A percentile compares a stretch with the other conserved stretches of the same genome.
Conservation (phyloP, 352 stramenopile genomes). For the Pythium monospermum region DNA sequence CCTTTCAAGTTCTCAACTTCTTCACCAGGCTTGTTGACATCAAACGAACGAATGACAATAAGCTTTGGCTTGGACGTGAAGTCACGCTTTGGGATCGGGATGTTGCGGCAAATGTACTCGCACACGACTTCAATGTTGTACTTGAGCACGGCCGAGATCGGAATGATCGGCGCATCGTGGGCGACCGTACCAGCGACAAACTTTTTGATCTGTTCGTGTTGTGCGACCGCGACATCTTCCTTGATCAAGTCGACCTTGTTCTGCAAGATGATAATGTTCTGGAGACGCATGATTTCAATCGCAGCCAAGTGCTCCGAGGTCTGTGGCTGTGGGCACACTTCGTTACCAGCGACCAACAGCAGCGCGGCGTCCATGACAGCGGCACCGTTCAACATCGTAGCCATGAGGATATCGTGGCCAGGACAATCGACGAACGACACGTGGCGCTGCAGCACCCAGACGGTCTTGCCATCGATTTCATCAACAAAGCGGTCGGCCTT, state of each 20-base stretch:
- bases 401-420: conserved; percentile 99
- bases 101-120: conserved; percentile 99
- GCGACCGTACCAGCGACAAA: conserved; percentile 89
- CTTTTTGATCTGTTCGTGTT: conserved; percentile 97
- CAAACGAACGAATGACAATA: conserved; percentile 99
- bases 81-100: conserved; percentile 97
- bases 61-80: conserved; percentile 97
- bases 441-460: conserved; percentile 93
- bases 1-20: conserved; percentile 97
- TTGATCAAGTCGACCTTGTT: conserved; percentile 99
- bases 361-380: conserved; percentile 99
- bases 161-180: conserved; percentile 98
- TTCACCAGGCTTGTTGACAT: conserved; percentile 99
- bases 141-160: conserved; percentile 98
- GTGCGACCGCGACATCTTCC: conserved; percentile 94
- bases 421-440: conserved; percentile 99
- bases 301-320: conserved; percentile 99
- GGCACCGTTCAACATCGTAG: conserved; percentile 99
- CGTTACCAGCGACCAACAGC: conserved; percentile 96
- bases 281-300: conserved; percentile 99
- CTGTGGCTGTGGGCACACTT: conserved; percentile 99
- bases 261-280: conserved; percentile 99
- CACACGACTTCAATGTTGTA: conserved; percentile 99
- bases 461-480: conserved; percentile 84
- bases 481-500: conserved; percentile 86